Base-by-base conservation (phyloP, 1,284 basidiomycete species). In the Microbotryum intermedium region DNA sequence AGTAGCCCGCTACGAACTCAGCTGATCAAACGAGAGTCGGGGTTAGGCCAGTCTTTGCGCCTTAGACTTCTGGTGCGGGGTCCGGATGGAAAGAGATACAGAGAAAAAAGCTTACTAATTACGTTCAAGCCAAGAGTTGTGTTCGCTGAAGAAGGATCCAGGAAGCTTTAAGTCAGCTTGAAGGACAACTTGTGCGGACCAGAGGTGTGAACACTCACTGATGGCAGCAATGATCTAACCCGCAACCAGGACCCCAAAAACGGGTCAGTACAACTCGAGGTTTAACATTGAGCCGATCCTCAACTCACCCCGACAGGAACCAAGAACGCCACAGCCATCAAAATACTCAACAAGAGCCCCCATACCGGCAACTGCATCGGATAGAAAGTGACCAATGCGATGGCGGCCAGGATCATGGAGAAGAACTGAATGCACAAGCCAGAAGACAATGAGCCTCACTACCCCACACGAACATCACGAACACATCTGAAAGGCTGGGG, bases 301-400 rank as follows among this genome's bases (percentile, higher is more conserved):
- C n/a, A 63, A 55, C 74, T 66, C 28, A 76, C 71, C 2, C 75
- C 75, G 20, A 75, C 67, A 2, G 76, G 76, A 1, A 74, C 66
- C 11, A 77, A 65, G 62, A 77, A 77, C 9, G 72, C 57, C 18
- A 74, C 48, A 0, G 74, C 75, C 60, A 77, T 74, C 20, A 68
- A 30, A 9, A 77, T 68, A 0, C 74, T 69, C 10, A 77, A 60
- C 23, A 76, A 55, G 25, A 77, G 60, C 1, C 73, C 76, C 76
- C 75, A 77, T 1, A 74, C 60, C 0, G 76, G 75, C 39, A 77
- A 62, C 57, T 77, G 76, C n/a, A 77, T 65, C 2, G 75, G 75
- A 51, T 72, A 74, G 45, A 72, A 65, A 18, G 68, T 55, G 10
- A 77, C 72, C 5, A 77, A 68, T 42, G 74, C 53, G 25, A 71